These are phyloP conservation scores for Alternaria sp. DNA, from an alignment of 2,329 filamentous ascomycete species.

Conservation along the genomic window DNA sequence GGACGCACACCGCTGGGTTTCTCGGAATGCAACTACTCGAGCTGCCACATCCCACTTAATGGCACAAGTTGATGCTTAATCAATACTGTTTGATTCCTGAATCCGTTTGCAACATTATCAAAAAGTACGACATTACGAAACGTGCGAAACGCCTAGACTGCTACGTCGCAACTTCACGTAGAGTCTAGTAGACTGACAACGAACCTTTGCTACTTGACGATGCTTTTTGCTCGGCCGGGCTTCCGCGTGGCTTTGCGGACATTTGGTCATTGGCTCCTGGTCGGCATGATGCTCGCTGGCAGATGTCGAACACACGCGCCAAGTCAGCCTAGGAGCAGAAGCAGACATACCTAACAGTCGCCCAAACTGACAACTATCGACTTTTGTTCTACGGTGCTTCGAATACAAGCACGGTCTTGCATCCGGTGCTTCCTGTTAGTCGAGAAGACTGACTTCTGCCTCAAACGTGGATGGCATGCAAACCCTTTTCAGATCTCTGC, in stretches of 20 bases:
- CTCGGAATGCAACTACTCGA: constrained; percentile 37
- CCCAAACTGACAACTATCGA: constrained; percentile 9
- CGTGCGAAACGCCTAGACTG: background rate
- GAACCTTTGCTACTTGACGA: constrained; percentile 1
- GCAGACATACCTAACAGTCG: constrained; percentile 1
- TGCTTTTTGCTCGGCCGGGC: constrained; percentile 18
- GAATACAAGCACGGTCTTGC: constrained; percentile 5
- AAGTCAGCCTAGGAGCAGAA: constrained; percentile 10
- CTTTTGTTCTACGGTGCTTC: constrained; percentile 10
- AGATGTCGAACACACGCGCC: constrained; percentile 2
- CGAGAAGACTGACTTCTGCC: constrained; percentile 7
- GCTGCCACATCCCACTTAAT: constrained; percentile 5
- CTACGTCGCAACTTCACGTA: background rate
- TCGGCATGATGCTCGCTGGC: constrained; percentile 6
- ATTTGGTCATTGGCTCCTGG: constrained; percentile 9
- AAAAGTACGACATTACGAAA: background rate
- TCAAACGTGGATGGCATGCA: constrained; percentile 7
- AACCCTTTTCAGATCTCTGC: constrained; percentile 8
- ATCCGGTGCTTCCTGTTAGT: constrained; percentile 5
- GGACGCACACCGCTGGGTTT: constrained; percentile 34
- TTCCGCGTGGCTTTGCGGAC: constrained; percentile 11
- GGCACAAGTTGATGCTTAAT: background rate
- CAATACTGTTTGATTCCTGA: background rate
- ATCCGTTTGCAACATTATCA: background rate
- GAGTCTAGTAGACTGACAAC: background rate